Evolutionary conservation across 1,284 basidiomycete genomes (phyloP), one percentile per base, ranked within the genome.

Genomic region (Ceratobasidium sp.): DNA sequence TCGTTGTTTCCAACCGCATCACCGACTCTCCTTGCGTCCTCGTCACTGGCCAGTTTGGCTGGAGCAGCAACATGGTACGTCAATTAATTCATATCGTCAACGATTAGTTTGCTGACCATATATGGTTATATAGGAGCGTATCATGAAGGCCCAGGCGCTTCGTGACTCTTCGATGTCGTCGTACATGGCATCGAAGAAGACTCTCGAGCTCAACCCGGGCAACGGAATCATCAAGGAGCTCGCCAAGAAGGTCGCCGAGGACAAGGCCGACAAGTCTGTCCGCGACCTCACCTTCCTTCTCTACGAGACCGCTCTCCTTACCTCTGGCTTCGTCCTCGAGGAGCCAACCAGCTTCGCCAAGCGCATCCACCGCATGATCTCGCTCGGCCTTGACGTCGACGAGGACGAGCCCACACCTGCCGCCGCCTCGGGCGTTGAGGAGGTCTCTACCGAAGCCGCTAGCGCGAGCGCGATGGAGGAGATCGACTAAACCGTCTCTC

Each of bases 181-280:
- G 58, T 98, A 98, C 89, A 98, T 98, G 96, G 93, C 94, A 43
- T 94, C 91, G 76, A 98, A 98, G 91, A 98, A 98, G 93, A 98
- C 97, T 21, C 89, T 99, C 77, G 97, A 99, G 87, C 89, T 99
- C 78, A 98, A 99, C 90, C 93, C 96, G 21, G 84, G 83, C 78
- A 96, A 99, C 86, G 84, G 94, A 59, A 98, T 99, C 85, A 87
- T 99, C 85, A 96, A 95, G 87, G 97, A 98, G 86, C 88, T 99
- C 80, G 94, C 91, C 86, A 88, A 89, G 80, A 98, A 98, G 87
- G 94, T 98, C 76, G 86, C 93, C 73, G 94, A 96, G 83, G 97
- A 99, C 87, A 95, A 97, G 87, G 92, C 93, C 75, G 98, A 99
- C 91, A 97, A 97, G 88, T 98, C 96, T 74, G 96, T 98, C 78